A percentile compares a stretch with the other conserved stretches of the same genome.
These are phyloP conservation scores for Zygotorulaspora florentina DNA, from an alignment of 805 yeast species.

Conservation along the genomic window DNA sequence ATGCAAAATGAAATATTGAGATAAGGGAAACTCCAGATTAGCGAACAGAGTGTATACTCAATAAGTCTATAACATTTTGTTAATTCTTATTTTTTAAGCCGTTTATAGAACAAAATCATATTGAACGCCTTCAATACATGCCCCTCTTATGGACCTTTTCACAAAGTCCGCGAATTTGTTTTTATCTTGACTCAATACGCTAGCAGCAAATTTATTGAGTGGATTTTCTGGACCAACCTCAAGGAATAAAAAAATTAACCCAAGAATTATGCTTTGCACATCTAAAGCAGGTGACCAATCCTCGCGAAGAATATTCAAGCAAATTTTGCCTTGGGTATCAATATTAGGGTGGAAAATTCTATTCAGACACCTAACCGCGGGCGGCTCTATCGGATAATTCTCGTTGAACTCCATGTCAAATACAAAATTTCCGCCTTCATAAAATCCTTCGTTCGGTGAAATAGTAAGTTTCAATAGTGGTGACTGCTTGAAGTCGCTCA, in stretches of 20 bases:
- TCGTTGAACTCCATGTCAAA: constrained; percentile 65
- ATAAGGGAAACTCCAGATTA: background rate
- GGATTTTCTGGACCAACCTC: constrained; percentile 95
- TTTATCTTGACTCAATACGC: constrained; percentile 44
- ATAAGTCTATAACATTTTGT: background rate
- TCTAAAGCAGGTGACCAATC: constrained; percentile 96
- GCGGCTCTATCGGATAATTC: constrained; percentile 89
- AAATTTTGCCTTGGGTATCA: constrained; percentile 84
- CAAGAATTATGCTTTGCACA: constrained; percentile 75
- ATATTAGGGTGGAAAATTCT: constrained; percentile 92
- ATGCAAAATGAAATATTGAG: background rate
- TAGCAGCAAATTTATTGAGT: constrained; percentile 85
- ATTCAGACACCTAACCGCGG: constrained; percentile 67
- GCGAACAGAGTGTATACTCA: background rate
- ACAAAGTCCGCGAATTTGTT: constrained; percentile 55
- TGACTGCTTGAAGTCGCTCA: constrained; percentile 2
- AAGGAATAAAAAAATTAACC: constrained; percentile 75
- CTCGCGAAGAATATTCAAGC: constrained; percentile 85
- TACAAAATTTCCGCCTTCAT: constrained; percentile 37
- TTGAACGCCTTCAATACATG: constrained; percentile 47
- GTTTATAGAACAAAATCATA: constrained; percentile 56
- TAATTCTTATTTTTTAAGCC: background rate
- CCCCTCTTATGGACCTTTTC: constrained; percentile 66
- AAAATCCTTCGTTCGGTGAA: constrained; percentile 31
- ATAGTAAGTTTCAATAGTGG: constrained; percentile 21